These are phyloP conservation scores for Wickerhamomyces canadensis DNA, from an alignment of 805 yeast species.

Conservation along the genomic window DNA sequence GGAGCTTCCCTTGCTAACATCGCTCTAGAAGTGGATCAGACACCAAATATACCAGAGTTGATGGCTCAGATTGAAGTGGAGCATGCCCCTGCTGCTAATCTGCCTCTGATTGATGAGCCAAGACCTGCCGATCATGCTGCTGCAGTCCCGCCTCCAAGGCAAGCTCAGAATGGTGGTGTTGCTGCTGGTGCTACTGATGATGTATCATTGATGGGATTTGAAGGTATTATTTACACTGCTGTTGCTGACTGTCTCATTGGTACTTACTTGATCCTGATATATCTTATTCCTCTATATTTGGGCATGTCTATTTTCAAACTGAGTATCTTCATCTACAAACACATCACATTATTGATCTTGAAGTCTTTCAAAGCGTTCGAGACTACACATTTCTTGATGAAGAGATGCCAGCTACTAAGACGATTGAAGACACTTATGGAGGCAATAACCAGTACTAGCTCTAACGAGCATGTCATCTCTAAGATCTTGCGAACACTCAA, in stretches of 20 bases:
- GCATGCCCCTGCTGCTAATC: constrained; percentile 10
- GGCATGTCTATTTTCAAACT: constrained; percentile 29
- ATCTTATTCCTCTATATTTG: constrained; percentile 41
- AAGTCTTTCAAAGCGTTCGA: constrained; percentile 1
- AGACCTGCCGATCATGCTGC: background rate
- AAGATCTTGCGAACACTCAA: constrained; percentile 20
- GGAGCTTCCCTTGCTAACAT: constrained; percentile 7
- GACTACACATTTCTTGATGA: background rate
- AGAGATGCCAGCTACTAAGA: background rate
- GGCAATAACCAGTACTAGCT: background rate
- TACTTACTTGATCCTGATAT: constrained; percentile 35
- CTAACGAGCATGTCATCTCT: constrained; percentile 1
- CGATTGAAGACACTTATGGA: no score
- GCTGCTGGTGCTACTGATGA: constrained; percentile 10
- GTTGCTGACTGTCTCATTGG: constrained; percentile 27
- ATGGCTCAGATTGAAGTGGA: constrained; percentile 10
- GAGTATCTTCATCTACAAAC: constrained; percentile 10
- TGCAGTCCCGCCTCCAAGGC: background rate
- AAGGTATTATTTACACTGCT: constrained; percentile 12
- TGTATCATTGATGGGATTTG: constrained; percentile 10
- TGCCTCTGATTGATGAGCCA: constrained; percentile 1
- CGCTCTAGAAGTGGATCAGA: constrained; percentile 7
- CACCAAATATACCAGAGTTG: constrained; percentile 6
- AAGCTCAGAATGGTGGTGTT: background rate
- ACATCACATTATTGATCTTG: constrained; percentile 2